These are phyloP conservation scores for Geosmithia flava DNA, from an alignment of 2,329 filamentous ascomycete genomes.

Conservation along the genomic window DNA sequence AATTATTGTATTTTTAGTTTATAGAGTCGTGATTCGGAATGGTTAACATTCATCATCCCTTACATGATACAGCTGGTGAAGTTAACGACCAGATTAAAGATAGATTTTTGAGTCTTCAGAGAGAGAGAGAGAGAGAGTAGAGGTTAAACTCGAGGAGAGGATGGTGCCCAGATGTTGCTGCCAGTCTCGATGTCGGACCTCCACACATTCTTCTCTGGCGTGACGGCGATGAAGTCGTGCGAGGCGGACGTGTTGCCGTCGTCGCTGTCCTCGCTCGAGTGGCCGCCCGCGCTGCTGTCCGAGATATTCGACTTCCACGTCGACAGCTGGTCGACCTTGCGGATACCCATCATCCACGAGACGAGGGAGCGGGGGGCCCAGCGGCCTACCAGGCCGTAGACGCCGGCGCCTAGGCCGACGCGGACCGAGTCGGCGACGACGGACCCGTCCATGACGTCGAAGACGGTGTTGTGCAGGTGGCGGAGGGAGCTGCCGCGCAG, in stretches of 20 bases:
- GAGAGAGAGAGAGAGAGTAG: neutral
- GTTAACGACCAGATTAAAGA: no score
- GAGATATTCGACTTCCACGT: constrained; percentile 33
- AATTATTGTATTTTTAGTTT: no score
- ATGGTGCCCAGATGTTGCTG: constrained; percentile 30
- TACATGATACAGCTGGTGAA: no score
- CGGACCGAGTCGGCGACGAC: constrained; percentile 53
- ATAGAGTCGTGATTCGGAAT: no score
- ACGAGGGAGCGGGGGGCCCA: constrained; percentile 69
- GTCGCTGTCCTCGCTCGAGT: constrained; percentile 18
- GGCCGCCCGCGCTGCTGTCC: constrained; percentile 21
- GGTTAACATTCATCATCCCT: no score
- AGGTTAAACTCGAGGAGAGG: constrained; percentile 3
- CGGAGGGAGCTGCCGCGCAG: constrained; percentile 60
- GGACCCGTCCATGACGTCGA: constrained; percentile 69
- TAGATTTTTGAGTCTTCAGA: no score
- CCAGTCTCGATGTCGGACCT: constrained; percentile 24
- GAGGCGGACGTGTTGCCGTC: constrained; percentile 9
- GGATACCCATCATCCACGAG: constrained; percentile 86
- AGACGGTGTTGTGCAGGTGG: constrained; percentile 75
- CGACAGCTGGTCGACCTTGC: constrained; percentile 44
- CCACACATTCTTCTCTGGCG: constrained; percentile 26
- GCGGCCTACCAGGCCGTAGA: constrained; percentile 76
- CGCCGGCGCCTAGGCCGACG: constrained; percentile 71
- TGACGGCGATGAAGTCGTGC: constrained; percentile 40